Evolutionary conservation across 345 rosid species (phyloP), one percentile per base, ranked within the genome.

Genomic region (Fremontodendron californicum): DNA sequence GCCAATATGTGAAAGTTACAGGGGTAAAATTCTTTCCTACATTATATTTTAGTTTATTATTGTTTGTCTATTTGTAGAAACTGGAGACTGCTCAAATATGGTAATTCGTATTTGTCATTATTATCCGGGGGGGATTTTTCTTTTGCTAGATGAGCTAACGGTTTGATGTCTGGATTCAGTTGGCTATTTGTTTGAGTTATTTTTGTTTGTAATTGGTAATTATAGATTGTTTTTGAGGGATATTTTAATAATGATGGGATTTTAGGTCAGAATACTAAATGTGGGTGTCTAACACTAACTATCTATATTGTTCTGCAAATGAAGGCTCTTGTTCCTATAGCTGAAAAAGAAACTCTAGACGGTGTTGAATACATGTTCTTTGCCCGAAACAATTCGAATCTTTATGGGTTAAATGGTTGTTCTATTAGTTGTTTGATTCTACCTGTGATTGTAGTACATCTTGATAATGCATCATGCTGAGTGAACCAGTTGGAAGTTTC

Each of bases 1-100:
- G 99, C 43, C 98, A 93, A 71, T 86, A 87, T 74, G 96, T 94
- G 63, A 94, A 93, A 85, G 93, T 94, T 79, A 93, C 98, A 15
- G 99, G 99, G 91, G 99, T 93, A 90, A 77, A 25, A 37, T 75
- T 52, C 73, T 37, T 21, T 29, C 7, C 8, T 39, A 46, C 60
- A 39, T 71, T 29, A 33, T 12, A 5, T 60, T 18, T 18, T 54
- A 33, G 11, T 48, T 77, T 29, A 19, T 3, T 55, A 39, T 39
- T 40, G 1, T 39, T 3, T 39, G 29, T 51, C 60, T 61, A 23
- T 31, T 58, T 51, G 57, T 49, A 9, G 21, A 25, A 45, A 45
- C 45, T 57, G 29, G 49, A 49, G 31, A 35, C 37, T 55, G 60
- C 27, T 48, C 45, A 29, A 13, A 61, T 61, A 31, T 61, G 65